Base-by-base conservation (phyloP, 1,284 basidiomycete genomes). In the Mycena citricolor region DNA sequence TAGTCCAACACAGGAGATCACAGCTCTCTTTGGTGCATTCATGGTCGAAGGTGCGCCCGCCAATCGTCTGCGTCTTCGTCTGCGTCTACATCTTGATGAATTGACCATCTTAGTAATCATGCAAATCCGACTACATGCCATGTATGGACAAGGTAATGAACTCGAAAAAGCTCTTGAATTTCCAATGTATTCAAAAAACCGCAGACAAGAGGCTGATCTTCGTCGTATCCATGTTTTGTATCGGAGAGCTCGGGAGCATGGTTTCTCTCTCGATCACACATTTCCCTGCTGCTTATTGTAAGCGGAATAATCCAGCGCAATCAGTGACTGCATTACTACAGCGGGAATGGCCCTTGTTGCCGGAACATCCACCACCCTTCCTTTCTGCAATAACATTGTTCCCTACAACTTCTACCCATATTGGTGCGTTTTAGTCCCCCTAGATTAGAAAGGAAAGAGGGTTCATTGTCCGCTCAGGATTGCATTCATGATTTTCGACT, bases 161-260 rank as follows among this genome's bases (percentile, higher is more conserved):
- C 17, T 12, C 4, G 21, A 28, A 8, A 14, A 4, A n/a, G 17
- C 2, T 16, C 24, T n/a, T 16, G 16, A 25, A 13, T 20, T 22
- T 12, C 5, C 12, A 14, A 8, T 14, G n/a, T n/a, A n/a, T n/a
- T n/a, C n/a, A n/a, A n/a, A n/a, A n/a, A n/a, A n/a, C n/a, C 11
- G 19, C 16, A 52, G 51, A 52, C 22, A 48, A 43, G 35, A 23
- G 8, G 5, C 39, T 52, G 10, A 52, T 52, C 28, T 52, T 52
- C 13, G 39, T 42, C 8, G 47, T 52, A 13, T 49, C 51, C 12
- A 5, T 52, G 13, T 44, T 52, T 3, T 52, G 51, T 28, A 20
- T 52, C 17, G 47, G 51, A 10, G 43, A 52, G 22, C 19, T 49
- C 13, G 46, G 45, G 51, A 52, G 51, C 40, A 52, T 52, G 51